phyloP scores from a whole-genome alignment of 192 early-diverging fungal genomes.

The Coemansia sp. region DNA sequence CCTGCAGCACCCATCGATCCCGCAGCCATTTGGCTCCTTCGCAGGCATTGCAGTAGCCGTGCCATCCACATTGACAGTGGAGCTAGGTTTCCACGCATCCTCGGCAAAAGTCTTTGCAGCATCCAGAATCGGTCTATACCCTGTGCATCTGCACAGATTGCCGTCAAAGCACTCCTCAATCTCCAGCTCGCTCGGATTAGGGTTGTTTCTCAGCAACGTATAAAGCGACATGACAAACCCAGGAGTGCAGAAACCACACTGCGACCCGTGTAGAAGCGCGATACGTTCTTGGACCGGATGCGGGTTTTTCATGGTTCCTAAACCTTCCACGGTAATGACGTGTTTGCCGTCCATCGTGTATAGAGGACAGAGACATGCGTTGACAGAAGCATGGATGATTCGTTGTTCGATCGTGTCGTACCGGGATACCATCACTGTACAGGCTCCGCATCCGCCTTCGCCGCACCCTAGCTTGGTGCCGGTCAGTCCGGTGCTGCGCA shows the following conservation, averaged over 20 bases:
- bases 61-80: slow-evolving; percentile 17
- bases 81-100: slow-evolving; percentile 47
- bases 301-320: slow-evolving; percentile 66
- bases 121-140: slow-evolving; percentile 84
- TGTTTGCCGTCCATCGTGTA: slow-evolving; percentile 78
- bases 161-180: slow-evolving; percentile 86
- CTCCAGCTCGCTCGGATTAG: slow-evolving; percentile 65
- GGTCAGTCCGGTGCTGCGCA: slow-evolving; percentile 65
- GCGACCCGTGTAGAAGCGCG: slow-evolving; percentile 74
- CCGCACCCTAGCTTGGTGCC: slow-evolving; percentile 84
- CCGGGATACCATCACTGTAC: slow-evolving; percentile 77
- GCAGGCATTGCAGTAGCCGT: slow-evolving; percentile 9
- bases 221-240: slow-evolving; percentile 91
- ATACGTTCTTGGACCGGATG: slow-evolving; percentile 79
- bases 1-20: slow-evolving; percentile 57
- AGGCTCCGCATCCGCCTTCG: slow-evolving; percentile 77
- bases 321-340: slow-evolving; percentile 80
- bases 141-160: slow-evolving; percentile 91
- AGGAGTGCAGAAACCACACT: slow-evolving; percentile 92
- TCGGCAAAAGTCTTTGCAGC: slow-evolving; percentile 73
- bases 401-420: slow-evolving; percentile 51
- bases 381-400: slow-evolving; percentile 56
- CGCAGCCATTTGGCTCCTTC: slow-evolving; percentile 38
- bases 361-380: slow-evolving; percentile 75
- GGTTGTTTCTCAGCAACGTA: slow-evolving; percentile 73